Percentiles rank a stretch among this genome's conserved stretches.
These are phyloP conservation scores for Tylopilus balloui DNA, from an alignment of 768 basidiomycete genomes.

Conservation along the genomic window DNA sequence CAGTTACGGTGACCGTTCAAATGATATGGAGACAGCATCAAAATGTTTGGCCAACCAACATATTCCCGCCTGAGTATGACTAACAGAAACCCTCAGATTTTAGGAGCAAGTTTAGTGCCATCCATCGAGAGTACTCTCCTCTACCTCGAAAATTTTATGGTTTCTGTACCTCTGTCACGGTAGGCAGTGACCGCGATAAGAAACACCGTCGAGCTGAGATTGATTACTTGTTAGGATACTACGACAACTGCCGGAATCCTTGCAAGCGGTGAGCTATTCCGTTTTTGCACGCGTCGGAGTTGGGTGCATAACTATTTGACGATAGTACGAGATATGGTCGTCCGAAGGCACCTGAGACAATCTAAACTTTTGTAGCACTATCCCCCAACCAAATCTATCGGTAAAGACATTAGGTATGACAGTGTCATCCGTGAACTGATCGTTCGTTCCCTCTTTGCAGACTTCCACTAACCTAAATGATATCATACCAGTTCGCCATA, in stretches of 20 bases:
- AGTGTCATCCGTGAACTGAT: background rate
- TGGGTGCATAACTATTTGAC: conserved; percentile 3
- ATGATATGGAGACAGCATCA: conserved; percentile 64
- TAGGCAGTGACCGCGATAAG: conserved; percentile 22
- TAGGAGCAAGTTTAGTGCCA: conserved; percentile 66
- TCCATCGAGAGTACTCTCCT: conserved; percentile 73
- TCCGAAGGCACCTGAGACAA: conserved; percentile 71
- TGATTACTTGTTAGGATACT: conserved; percentile 45
- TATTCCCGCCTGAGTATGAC: background rate
- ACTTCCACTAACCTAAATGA: background rate
- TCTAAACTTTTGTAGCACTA: conserved; percentile 59
- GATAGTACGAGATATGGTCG: conserved; percentile 76
- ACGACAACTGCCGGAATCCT: conserved; percentile 73
- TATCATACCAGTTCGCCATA: too few species aligned
- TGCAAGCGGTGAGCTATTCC: conserved; percentile 53
- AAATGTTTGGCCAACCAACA: conserved; percentile 46
- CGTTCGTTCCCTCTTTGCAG: background rate
- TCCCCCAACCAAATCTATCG: background rate
- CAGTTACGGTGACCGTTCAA: conserved; percentile 63
- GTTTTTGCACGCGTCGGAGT: background rate
- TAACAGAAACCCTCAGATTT: conserved; percentile 44
- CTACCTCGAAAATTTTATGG: conserved; percentile 72
- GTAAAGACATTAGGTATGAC: background rate
- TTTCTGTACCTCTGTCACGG: conserved; percentile 74
- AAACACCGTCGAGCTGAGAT: background rate